Evolutionary conservation across 495 filamentous ascomycete genomes (phyloP).

Genomic region (Penicillium canariense): DNA sequence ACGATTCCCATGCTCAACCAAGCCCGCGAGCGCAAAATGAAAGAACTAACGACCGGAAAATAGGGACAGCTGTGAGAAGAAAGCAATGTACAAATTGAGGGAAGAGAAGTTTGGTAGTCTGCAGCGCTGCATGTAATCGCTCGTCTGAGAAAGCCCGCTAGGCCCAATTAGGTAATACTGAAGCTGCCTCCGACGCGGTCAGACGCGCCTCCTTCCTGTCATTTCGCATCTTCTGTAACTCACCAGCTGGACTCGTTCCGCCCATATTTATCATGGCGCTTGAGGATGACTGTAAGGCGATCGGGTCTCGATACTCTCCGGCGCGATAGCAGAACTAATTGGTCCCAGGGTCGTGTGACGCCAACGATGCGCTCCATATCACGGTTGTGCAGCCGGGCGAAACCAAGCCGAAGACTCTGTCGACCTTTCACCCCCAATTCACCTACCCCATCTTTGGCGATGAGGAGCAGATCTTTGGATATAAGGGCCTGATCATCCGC

Average conservation of each 20-base stretch:
- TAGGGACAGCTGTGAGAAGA: not conserved
- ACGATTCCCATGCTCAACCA: slow-evolving; percentile 18
- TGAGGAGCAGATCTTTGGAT: slow-evolving; percentile 86
- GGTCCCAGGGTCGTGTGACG: slow-evolving; percentile 64
- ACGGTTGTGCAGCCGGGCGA: slow-evolving; percentile 62
- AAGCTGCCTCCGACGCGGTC: slow-evolving; percentile 17
- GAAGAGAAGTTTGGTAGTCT: too few relatives aligned
- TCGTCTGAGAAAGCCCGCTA: slow-evolving; percentile 9
- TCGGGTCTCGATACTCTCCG: not conserved
- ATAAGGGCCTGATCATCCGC: slow-evolving; percentile 72
- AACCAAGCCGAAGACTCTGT: slow-evolving; percentile 54
- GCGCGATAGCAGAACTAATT: slow-evolving; percentile 9
- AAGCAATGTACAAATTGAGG: not conserved
- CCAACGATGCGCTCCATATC: slow-evolving; percentile 72
- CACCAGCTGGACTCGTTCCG: slow-evolving; percentile 1
- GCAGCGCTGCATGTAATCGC: too few relatives aligned
- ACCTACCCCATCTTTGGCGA: slow-evolving; percentile 93
- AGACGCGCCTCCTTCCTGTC: slow-evolving; percentile 15
- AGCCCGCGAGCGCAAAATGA: slow-evolving; percentile 2
- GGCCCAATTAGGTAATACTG: slow-evolving; percentile 28
- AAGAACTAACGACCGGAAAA: not conserved
- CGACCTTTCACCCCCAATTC: slow-evolving; percentile 77
- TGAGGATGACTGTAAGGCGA: slow-evolving; percentile 51
- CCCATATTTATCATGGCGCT: slow-evolving; percentile 36
- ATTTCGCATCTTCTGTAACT: slow-evolving; percentile 5